A percentile compares a stretch with the other conserved stretches of the same genome.
These are phyloP conservation scores for Aspergillus sclerotiicarbonarius DNA, from an alignment of 495 filamentous ascomycete species.

Conservation along the genomic window DNA sequence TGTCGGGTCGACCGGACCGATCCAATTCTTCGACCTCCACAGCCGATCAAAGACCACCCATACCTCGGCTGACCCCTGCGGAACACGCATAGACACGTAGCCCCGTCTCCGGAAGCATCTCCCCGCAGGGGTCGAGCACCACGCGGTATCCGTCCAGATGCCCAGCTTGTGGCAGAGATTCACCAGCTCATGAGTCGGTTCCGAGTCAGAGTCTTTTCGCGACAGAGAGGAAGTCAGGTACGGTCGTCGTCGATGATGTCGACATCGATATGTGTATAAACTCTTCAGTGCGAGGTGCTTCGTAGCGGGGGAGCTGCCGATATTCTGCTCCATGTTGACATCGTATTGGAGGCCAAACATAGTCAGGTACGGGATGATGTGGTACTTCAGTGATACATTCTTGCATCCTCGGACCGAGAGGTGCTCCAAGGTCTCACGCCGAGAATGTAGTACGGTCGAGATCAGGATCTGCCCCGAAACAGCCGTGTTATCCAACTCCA, in stretches of 20 bases:
- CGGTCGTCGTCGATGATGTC: conserved; percentile 58
- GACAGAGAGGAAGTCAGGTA: conserved; percentile 55
- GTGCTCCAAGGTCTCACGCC: conserved; percentile 53
- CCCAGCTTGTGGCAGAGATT: conserved; percentile 58
- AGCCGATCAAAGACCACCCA: conserved; percentile 65
- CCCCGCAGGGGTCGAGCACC: conserved; percentile 60
- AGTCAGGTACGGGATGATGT: conserved; percentile 58
- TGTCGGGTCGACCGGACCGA: conserved; percentile 41
- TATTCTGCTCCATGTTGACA: conserved; percentile 39
- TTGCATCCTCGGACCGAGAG: conserved; percentile 63
- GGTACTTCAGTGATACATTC: conserved; percentile 65
- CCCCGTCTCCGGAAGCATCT: conserved; percentile 56
- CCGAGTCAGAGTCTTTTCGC: conserved; percentile 59
- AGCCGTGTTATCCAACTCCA: conserved; percentile 62
- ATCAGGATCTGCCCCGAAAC: conserved; percentile 56
- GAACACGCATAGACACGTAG: conserved; percentile 55
- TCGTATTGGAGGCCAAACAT: conserved; percentile 49
- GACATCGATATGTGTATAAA: conserved; percentile 60
- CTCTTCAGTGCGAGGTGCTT: conserved; percentile 54
- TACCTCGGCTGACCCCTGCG: conserved; percentile 52
- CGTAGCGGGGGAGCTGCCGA: conserved; percentile 31
- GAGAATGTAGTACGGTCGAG: conserved; percentile 51
- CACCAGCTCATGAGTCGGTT: conserved; percentile 62
- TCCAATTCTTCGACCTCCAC: conserved; percentile 60
- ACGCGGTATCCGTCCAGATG: conserved; percentile 64